These are phyloP conservation scores for Colletotrichum incanum DNA, from an alignment of 2,329 filamentous ascomycete genomes.

Conservation along the genomic window DNA sequence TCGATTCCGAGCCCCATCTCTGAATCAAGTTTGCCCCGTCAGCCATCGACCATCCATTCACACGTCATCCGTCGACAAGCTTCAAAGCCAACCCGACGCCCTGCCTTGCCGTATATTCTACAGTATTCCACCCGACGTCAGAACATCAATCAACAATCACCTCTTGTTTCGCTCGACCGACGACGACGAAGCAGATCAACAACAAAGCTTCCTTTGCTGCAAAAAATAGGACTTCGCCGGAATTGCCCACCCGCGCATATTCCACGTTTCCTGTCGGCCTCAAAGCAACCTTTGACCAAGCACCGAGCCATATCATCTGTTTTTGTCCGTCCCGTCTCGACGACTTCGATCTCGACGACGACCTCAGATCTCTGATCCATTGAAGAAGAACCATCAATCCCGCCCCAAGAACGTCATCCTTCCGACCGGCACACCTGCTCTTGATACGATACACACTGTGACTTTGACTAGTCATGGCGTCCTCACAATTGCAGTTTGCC, in stretches of 20 bases:
- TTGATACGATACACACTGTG: conserved; percentile 70
- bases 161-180: conserved; percentile 10
- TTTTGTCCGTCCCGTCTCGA: conserved; percentile 36
- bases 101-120: conserved; percentile 13
- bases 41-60: conserved; percentile 34
- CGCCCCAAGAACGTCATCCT: conserved; percentile 43
- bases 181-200: conserved; percentile 19
- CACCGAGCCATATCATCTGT: conserved; percentile 31
- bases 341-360: conserved; percentile 22
- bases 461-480: conserved; percentile 95
- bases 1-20: conserved; percentile 27
- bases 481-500: conserved; percentile 92
- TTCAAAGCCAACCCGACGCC: conserved; percentile 18
- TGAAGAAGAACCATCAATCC: conserved; percentile 45
- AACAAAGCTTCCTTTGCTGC: conserved; percentile 40
- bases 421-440: conserved; percentile 47
- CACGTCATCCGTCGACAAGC: conserved; percentile 34
- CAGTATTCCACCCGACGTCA: conserved; percentile 20
- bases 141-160: conserved; percentile 16
- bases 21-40: conserved; percentile 36
- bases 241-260: conserved; percentile 9
- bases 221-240: conserved; percentile 15
- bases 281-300: conserved; percentile 10
- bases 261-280: conserved; percentile 10
- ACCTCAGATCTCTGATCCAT: conserved; percentile 18